Evolutionary conservation across 352 stramenopile genomes (phyloP).

Genomic region (Phytophthora europaea): DNA sequence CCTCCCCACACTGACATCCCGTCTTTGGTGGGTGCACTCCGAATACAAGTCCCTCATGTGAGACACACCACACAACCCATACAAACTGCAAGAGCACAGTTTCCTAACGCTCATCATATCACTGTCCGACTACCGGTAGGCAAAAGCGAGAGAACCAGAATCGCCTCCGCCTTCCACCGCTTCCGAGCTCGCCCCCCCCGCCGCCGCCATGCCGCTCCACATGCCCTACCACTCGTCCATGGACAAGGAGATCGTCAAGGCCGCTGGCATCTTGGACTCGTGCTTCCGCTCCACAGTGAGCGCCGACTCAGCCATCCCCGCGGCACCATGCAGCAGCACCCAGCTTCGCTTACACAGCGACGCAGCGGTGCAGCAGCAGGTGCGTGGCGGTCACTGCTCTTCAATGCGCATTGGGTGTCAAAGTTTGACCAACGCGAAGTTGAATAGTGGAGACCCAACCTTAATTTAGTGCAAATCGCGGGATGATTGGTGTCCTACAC

Average conservation of each 20-base stretch:
- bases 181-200: not conserved
- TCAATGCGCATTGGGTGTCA: too few species aligned
- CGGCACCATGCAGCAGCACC: conserved; percentile 1
- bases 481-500: conserved; percentile 1
- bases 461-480: not conserved
- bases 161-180: not conserved
- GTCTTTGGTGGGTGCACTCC: not conserved
- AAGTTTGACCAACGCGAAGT: too few species aligned
- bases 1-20: not conserved
- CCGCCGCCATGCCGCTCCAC: conserved; percentile 78
- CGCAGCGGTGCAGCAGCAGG: conserved; percentile 2
- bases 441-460: too few species aligned
- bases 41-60: conserved; percentile 9
- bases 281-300: conserved; percentile 84
- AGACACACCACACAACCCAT: conserved; percentile 12
- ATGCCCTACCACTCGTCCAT: conserved; percentile 89
- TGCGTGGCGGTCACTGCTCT: too few species aligned
- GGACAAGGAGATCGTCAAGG: conserved; percentile 89
- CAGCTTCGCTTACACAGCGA: conserved; percentile 4
- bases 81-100: conserved; percentile 27
- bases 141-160: conserved; percentile 16
- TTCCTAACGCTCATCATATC: conserved; percentile 19
- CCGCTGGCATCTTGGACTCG: conserved; percentile 83
- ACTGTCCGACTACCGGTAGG: conserved; percentile 15
- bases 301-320: conserved; percentile 81